phyloP scores from a whole-genome alignment of 1,284 basidiomycete genomes.

The Chiua sp. region DNA sequence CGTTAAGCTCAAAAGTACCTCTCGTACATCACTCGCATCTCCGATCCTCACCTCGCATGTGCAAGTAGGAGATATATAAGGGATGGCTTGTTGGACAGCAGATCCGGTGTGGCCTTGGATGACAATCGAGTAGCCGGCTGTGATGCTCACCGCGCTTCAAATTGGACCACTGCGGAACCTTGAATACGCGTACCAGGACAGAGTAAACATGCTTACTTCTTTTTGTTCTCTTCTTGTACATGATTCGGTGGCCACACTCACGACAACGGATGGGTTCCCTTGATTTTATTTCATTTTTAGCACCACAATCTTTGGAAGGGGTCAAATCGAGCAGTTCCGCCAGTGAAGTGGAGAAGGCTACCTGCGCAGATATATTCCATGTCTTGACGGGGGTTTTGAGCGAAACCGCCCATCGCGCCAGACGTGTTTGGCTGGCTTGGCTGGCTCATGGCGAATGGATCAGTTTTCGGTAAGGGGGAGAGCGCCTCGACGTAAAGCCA shows the following conservation, averaged over 20 bases:
- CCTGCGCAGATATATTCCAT: slow-evolving; percentile 96
- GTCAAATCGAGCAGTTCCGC: slow-evolving; percentile 12
- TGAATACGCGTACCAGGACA: slow-evolving; percentile 18
- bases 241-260: slow-evolving; percentile 97
- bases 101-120: not conserved
- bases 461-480: too few species aligned
- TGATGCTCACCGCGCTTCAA: slow-evolving; percentile 73
- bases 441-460: slow-evolving; percentile 34
- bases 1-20: not conserved
- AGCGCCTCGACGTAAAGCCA: too few species aligned
- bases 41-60: not conserved
- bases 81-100: not conserved
- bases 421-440: slow-evolving; percentile 26
- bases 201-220: slow-evolving; percentile 63
- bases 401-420: slow-evolving; percentile 31
- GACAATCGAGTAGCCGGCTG: not conserved
- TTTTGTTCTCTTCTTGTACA: slow-evolving; percentile 98
- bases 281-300: slow-evolving; percentile 92
- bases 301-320: slow-evolving; percentile 83
- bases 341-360: slow-evolving; percentile 41
- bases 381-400: slow-evolving; percentile 54
- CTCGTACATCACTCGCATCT: not conserved
- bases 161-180: slow-evolving; percentile 74
- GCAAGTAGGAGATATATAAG: not conserved
- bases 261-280: slow-evolving; percentile 95